phyloP scores from a whole-genome alignment of 2,329 filamentous ascomycete genomes.

The Sporothrix dimorphospora region DNA sequence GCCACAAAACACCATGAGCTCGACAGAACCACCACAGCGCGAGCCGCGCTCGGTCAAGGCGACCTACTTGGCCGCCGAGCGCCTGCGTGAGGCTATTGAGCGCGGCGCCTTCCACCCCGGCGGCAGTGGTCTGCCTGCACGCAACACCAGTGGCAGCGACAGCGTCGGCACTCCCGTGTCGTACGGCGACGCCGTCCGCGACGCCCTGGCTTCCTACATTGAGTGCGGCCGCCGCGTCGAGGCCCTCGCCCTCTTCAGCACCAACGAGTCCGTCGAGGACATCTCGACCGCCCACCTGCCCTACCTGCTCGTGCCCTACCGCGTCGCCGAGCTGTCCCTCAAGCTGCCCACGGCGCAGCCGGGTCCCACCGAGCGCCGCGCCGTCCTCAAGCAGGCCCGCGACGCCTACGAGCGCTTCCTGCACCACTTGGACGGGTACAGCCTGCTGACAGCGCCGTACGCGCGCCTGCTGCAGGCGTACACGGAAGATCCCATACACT shows the following conservation, averaged over 20 bases:
- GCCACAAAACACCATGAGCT: slow-evolving; percentile 6
- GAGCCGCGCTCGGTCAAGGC: slow-evolving; percentile 46
- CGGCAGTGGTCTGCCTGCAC: slow-evolving; percentile 40
- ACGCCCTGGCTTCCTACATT: slow-evolving; percentile 71
- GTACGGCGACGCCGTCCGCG: slow-evolving; percentile 69
- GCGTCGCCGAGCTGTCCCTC: slow-evolving; percentile 78
- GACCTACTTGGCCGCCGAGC: slow-evolving; percentile 55
- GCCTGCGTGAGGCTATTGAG: slow-evolving; percentile 61
- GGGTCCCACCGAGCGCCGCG: slow-evolving; percentile 56
- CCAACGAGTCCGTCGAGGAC: slow-evolving; percentile 88
- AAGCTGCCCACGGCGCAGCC: slow-evolving; percentile 57
- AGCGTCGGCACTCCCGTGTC: slow-evolving; percentile 60
- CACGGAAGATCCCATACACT: slow-evolving; percentile 69
- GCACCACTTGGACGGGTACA: slow-evolving; percentile 75
- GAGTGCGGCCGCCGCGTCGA: slow-evolving; percentile 71
- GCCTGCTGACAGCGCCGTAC: slow-evolving; percentile 67
- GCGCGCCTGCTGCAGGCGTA: slow-evolving; percentile 73
- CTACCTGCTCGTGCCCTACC: slow-evolving; percentile 78
- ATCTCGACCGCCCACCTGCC: slow-evolving; percentile 81
- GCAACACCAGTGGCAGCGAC: not conserved
- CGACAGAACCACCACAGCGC: not conserved
- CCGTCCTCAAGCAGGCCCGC: slow-evolving; percentile 65
- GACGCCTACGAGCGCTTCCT: slow-evolving; percentile 79
- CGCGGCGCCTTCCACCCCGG: slow-evolving; percentile 45
- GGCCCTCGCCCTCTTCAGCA: slow-evolving; percentile 80